A percentile compares a stretch with the other conserved stretches of the same genome.
These are phyloP conservation scores for Parachlorella kessleri DNA, from an alignment of 139 green algal species.

Conservation along the genomic window DNA sequence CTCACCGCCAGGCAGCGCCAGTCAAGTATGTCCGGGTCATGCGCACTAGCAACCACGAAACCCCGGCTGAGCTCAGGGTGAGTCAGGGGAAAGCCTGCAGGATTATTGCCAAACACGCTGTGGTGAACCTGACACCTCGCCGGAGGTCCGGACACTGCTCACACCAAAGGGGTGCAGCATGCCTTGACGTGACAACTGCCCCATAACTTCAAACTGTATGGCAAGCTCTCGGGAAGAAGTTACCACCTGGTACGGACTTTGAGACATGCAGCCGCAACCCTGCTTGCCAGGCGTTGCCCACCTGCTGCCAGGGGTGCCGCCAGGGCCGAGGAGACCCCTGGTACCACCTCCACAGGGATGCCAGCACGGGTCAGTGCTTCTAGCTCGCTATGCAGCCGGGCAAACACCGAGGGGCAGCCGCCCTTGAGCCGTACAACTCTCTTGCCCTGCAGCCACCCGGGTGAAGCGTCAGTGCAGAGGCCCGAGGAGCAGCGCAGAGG, in stretches of 20 bases:
- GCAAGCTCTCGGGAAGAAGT: no score
- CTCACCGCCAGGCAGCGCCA: constrained; percentile 48
- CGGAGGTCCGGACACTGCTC: no score
- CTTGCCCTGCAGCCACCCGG: constrained; percentile 33
- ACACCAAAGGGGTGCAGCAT: no score
- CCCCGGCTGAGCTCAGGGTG: constrained; percentile 45
- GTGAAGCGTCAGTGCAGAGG: no score
- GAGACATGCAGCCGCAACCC: no score
- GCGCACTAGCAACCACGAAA: constrained; percentile 64
- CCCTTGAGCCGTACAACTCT: constrained; percentile 79
- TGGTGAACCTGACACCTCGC: no score
- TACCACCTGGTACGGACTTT: no score
- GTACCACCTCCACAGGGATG: constrained; percentile 66
- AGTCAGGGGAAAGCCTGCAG: constrained; percentile 73
- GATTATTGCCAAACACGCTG: background rate
- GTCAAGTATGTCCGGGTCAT: constrained; percentile 52
- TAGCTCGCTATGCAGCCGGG: constrained; percentile 60
- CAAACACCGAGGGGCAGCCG: constrained; percentile 76
- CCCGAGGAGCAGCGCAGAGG: no score
- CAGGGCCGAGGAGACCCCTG: constrained; percentile 73
- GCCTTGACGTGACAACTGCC: no score
- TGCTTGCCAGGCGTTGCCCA: no score
- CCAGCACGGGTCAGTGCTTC: constrained; percentile 46
- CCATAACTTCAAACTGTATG: no score
- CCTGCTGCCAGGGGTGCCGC: constrained; percentile 72